Conservation (phyloP, 352 stramenopile species). For the Globisporangium spinosum region DNA sequence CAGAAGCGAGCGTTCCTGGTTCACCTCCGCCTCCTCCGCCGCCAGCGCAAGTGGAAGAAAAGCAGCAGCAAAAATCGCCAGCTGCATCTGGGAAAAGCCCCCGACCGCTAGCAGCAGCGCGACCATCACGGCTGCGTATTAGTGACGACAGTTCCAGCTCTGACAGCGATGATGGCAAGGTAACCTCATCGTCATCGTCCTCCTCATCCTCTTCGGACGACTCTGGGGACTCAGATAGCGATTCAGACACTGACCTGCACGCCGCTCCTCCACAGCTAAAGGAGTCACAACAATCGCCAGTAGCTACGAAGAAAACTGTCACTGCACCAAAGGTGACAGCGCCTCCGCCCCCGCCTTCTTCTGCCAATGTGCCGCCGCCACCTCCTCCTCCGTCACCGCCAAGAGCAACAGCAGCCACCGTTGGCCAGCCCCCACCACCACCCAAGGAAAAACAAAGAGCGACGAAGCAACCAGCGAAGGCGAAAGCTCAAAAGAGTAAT, state of each 20-base stretch:
- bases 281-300: neutral
- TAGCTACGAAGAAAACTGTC: slow-evolving; percentile 3
- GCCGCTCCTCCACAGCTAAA: slow-evolving; percentile 5
- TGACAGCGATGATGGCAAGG: slow-evolving; percentile 38
- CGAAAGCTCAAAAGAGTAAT: slow-evolving; percentile 14
- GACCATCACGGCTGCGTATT: slow-evolving; percentile 32
- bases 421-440: slow-evolving; percentile 19
- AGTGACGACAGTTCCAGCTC: slow-evolving; percentile 66
- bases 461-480: slow-evolving; percentile 17
- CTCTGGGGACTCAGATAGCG: slow-evolving; percentile 15
- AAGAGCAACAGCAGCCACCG: neutral
- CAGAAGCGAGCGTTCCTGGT: slow-evolving; percentile 5
- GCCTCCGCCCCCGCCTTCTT: slow-evolving; percentile 2
- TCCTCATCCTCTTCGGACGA: slow-evolving; percentile 31
- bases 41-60: slow-evolving; percentile 20
- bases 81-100: slow-evolving; percentile 10
- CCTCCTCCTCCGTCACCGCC: slow-evolving; percentile 16
- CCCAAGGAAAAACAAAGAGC: slow-evolving; percentile 16
- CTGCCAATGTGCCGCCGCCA: slow-evolving; percentile 16
- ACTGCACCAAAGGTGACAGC: neutral
- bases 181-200: slow-evolving; percentile 32
- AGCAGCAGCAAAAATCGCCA: slow-evolving; percentile 4
- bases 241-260: slow-evolving; percentile 16
- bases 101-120: slow-evolving; percentile 12
- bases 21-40: slow-evolving; percentile 28